These are phyloP conservation scores for Ophiostoma novo-ulmi DNA, from an alignment of 2,329 filamentous ascomycete species.

Conservation along the genomic window DNA sequence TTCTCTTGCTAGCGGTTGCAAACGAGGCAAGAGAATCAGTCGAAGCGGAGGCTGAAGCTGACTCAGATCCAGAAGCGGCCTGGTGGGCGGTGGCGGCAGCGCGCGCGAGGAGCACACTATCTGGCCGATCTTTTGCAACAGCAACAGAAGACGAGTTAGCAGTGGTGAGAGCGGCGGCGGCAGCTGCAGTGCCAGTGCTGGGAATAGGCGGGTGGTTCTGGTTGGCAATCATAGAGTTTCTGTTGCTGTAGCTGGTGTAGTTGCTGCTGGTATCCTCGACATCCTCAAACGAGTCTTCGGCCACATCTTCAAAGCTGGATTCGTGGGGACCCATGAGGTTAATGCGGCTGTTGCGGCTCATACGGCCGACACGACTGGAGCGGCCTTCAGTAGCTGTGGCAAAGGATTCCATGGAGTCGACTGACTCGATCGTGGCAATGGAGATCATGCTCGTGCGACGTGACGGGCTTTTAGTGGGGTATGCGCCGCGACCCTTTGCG, in stretches of 20 bases:
- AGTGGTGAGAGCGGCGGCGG: background rate
- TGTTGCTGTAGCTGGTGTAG: conserved; percentile 14
- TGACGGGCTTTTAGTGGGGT: conserved; percentile 11
- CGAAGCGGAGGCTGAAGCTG: background rate
- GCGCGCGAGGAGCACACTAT: background rate
- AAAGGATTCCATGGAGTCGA: conserved; percentile 44
- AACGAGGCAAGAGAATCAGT: background rate
- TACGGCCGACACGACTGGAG: conserved; percentile 36
- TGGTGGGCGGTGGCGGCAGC: background rate
- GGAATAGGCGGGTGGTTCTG: conserved; percentile 6
- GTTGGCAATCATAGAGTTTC: background rate
- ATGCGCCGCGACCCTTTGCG: background rate
- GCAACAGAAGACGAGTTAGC: background rate
- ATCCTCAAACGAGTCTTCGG: conserved; percentile 15
- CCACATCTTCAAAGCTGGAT: conserved; percentile 10
- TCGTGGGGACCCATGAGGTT: conserved; percentile 20
- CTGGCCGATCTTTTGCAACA: conserved; percentile 14
- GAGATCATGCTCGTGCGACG: conserved; percentile 28
- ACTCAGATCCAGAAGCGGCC: background rate
- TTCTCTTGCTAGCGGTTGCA: conserved; percentile 15
- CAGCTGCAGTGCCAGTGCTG: background rate
- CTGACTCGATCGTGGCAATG: conserved; percentile 39
- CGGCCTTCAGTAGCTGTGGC: conserved; percentile 52
- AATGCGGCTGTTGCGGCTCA: conserved; percentile 34
- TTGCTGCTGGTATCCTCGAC: conserved; percentile 12